Evolutionary conservation across 805 yeast species (phyloP).

Genomic region (Yarrowia sp.): DNA sequence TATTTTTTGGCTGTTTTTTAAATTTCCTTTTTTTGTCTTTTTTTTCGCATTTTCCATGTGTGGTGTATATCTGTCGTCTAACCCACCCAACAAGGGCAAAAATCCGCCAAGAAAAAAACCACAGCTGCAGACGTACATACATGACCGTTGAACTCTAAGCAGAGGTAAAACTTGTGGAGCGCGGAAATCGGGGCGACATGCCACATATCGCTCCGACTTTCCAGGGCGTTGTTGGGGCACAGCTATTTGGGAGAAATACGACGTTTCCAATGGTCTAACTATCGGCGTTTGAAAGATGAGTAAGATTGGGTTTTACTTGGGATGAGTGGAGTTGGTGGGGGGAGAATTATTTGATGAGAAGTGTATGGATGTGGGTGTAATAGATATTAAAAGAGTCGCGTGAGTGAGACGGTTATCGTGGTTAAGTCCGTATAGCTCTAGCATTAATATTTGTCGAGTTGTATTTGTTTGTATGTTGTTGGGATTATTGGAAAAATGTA

Average conservation of each 20-base stretch:
- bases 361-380: too few relatives aligned
- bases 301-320: neutral
- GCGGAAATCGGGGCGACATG: neutral
- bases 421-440: too few relatives aligned
- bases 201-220: too few relatives aligned
- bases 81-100: neutral
- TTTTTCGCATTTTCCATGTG: neutral
- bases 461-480: too few relatives aligned
- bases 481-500: too few relatives aligned
- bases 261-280: neutral
- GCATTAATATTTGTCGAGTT: too few relatives aligned
- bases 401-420: too few relatives aligned
- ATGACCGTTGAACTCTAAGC: slow-evolving; percentile 9
- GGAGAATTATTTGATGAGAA: too few relatives aligned
- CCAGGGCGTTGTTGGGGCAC: too few relatives aligned
- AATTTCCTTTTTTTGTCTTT: neutral
- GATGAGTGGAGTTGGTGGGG: too few relatives aligned
- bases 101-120: neutral
- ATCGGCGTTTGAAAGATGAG: neutral
- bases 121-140: neutral
- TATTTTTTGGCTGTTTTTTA: neutral
- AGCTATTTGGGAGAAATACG: neutral
- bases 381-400: too few relatives aligned
- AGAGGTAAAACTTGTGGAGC: neutral
- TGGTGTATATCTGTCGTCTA: too few relatives aligned